Conservation (phyloP, 495 filamentous ascomycete genomes). For the Apodospora peruviana region DNA sequence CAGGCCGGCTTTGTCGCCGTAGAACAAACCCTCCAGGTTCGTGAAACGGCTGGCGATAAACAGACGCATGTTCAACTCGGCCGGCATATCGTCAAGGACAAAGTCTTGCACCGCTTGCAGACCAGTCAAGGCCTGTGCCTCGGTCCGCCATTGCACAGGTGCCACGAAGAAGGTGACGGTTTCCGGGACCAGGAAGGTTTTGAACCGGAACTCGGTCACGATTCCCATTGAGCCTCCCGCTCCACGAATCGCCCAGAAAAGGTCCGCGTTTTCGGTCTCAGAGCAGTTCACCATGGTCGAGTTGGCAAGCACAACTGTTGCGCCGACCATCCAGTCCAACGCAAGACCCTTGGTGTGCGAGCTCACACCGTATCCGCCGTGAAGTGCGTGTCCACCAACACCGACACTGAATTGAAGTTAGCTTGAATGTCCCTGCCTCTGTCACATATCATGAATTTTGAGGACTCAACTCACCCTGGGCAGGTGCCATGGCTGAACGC, state of each 20-base stretch:
- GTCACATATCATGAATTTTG: neutral
- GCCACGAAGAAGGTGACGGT: constrained; percentile 38
- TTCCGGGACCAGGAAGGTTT: constrained; percentile 36
- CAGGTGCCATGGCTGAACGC: constrained; percentile 43
- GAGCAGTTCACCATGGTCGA: constrained; percentile 34
- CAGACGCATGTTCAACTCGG: constrained; percentile 40
- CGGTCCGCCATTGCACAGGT: constrained; percentile 25
- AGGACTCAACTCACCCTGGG: constrained; percentile 27
- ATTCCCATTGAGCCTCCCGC: constrained; percentile 39
- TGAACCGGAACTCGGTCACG: constrained; percentile 37
- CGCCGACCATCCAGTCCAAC: constrained; percentile 39
- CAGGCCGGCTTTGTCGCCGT: constrained; percentile 33
- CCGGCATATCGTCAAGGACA: constrained; percentile 30
- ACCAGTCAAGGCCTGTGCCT: constrained; percentile 17
- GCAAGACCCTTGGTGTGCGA: constrained; percentile 40
- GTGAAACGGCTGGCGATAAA: constrained; percentile 33
- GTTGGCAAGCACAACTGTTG: constrained; percentile 40
- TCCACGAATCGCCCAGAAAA: constrained; percentile 42
- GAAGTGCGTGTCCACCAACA: constrained; percentile 37
- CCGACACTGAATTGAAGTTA: constrained; percentile 29
- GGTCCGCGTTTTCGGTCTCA: constrained; percentile 35
- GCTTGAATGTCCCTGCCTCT: neutral
- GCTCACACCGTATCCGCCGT: constrained; percentile 40
- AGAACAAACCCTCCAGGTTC: constrained; percentile 39
- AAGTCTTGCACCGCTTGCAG: constrained; percentile 36